These are phyloP conservation scores for Kwoniella sp. DNA, from an alignment of 768 basidiomycete species.

Conservation along the genomic window DNA sequence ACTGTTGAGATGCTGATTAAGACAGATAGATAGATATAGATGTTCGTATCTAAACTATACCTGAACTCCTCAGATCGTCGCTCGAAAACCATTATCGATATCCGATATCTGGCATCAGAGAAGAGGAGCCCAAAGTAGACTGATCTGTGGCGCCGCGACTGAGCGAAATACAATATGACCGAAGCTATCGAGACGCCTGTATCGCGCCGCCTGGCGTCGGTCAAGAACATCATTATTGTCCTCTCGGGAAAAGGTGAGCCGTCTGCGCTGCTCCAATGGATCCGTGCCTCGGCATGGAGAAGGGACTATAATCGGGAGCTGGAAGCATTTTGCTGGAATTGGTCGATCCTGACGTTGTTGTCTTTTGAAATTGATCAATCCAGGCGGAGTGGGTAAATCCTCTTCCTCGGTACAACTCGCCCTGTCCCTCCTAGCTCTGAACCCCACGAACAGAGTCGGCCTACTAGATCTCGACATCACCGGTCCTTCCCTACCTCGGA, in stretches of 20 bases:
- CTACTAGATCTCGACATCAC: slow-evolving; percentile 92
- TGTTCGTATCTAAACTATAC: too few species aligned
- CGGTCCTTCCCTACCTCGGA: slow-evolving; percentile 90
- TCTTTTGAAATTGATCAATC: neutral
- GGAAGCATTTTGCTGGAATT: too few species aligned
- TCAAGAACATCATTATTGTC: slow-evolving; percentile 88
- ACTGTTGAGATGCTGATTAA: neutral
- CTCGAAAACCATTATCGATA: too few species aligned
- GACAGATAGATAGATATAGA: too few species aligned
- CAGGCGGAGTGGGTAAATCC: slow-evolving; percentile 91
- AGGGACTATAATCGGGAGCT: too few species aligned
- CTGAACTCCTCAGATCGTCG: too few species aligned
- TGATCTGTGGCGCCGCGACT: too few species aligned
- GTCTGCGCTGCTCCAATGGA: too few species aligned
- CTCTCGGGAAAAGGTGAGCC: slow-evolving; percentile 88
- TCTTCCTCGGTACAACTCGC: slow-evolving; percentile 91
- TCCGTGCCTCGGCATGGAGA: too few species aligned
- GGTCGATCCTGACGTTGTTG: too few species aligned
- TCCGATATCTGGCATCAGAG: too few species aligned
- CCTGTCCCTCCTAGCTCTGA: slow-evolving; percentile 71
- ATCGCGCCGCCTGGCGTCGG: slow-evolving; percentile 68
- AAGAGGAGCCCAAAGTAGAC: too few species aligned
- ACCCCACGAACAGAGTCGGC: slow-evolving; percentile 73
- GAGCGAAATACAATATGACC: slow-evolving; percentile 31
- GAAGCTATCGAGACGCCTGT: slow-evolving; percentile 63